A percentile compares a stretch with the other conserved stretches of the same genome.
phyloP scores from a whole-genome alignment of 2,329 filamentous ascomycete genomes.

The Rhynchosporium secalis region DNA sequence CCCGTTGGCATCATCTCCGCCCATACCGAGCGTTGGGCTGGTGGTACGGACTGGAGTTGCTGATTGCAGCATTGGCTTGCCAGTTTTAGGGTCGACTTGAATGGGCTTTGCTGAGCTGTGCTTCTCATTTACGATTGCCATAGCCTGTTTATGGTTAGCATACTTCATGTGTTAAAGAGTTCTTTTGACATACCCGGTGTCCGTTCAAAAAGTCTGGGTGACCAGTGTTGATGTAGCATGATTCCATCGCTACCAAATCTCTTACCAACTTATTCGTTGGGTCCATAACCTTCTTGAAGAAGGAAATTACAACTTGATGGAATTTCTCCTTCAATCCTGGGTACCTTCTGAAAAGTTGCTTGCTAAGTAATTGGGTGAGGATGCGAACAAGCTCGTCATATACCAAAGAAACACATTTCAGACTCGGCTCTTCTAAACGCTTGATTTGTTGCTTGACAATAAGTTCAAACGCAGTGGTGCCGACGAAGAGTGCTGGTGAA shows the following conservation, averaged over 20 bases:
- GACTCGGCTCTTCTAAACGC: constrained; percentile 89
- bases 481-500: constrained; percentile 93
- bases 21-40: constrained; percentile 67
- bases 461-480: constrained; percentile 95
- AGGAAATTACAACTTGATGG: constrained; percentile 84
- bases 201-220: constrained; percentile 98
- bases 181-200: constrained; percentile 62
- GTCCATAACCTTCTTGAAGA: constrained; percentile 98
- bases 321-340: constrained; percentile 96
- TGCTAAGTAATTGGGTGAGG: constrained; percentile 82
- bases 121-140: constrained; percentile 96
- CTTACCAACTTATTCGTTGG: constrained; percentile 95
- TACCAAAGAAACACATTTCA: constrained; percentile 96
- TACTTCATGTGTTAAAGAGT: background rate
- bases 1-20: constrained; percentile 53
- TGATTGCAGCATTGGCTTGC: constrained; percentile 76
- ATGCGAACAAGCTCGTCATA: constrained; percentile 98
- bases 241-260: constrained; percentile 92
- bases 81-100: constrained; percentile 97
- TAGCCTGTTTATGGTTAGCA: constrained; percentile 58
- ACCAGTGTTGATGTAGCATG: constrained; percentile 97
- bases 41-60: constrained; percentile 69
- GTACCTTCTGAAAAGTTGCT: constrained; percentile 88
- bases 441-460: constrained; percentile 99
- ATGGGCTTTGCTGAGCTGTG: constrained; percentile 80